Percentiles rank a stretch among this genome's conserved stretches.
These are phyloP conservation scores for Chiua virens DNA, from an alignment of 768 basidiomycete species.

Conservation along the genomic window DNA sequence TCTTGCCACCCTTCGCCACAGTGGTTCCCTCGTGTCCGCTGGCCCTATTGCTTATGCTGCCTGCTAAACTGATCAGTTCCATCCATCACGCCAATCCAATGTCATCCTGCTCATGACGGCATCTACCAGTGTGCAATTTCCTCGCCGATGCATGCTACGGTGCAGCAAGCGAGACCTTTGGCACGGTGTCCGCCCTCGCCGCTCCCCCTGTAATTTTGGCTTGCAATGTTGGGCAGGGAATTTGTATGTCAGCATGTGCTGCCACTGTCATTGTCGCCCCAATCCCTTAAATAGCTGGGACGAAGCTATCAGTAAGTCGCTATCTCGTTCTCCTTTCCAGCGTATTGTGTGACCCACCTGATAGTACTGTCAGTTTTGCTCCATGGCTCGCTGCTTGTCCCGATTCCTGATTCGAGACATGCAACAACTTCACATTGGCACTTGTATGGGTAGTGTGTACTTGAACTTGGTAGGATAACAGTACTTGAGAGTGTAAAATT, in stretches of 20 bases:
- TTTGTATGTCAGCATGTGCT: conserved; percentile 27
- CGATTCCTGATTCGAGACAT: no score
- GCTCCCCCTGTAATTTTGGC: conserved; percentile 22
- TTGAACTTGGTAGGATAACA: no score
- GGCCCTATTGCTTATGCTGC: conserved; percentile 20
- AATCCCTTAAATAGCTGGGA: conserved; percentile 14
- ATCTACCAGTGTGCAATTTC: no score
- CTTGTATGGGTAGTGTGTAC: no score
- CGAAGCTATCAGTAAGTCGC: no score
- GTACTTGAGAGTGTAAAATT: no score
- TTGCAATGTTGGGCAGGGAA: conserved; percentile 24
- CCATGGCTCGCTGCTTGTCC: no score
- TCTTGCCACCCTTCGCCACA: conserved; percentile 11
- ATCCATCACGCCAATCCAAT: no score
- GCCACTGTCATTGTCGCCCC: conserved; percentile 21
- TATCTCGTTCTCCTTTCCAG: no score
- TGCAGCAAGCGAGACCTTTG: conserved; percentile 25
- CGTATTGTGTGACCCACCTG: no score
- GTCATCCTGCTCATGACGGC: not conserved
- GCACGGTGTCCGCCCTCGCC: conserved; percentile 11
- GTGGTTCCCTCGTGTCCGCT: conserved; percentile 9
- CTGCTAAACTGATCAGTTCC: conserved; percentile 24
- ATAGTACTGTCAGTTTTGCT: no score
- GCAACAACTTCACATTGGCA: no score
- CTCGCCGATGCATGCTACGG: conserved; percentile 15